A percentile compares a stretch with the other conserved stretches of the same genome.
Evolutionary conservation across 176 grass and related monocot species (phyloP).

Genomic region (Rhynchospora pubera): DNA sequence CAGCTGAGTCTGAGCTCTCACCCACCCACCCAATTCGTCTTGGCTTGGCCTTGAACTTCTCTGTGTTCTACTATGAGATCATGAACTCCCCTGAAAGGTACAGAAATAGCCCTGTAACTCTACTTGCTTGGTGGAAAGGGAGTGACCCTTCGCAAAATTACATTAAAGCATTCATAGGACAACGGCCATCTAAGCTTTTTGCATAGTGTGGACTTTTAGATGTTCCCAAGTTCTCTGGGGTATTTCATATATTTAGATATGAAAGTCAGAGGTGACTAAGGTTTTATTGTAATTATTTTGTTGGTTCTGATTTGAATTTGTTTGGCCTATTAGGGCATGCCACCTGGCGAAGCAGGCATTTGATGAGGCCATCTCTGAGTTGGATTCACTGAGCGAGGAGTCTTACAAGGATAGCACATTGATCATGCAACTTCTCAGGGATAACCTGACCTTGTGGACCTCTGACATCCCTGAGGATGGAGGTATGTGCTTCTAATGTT

Average conservation of each 20-base stretch:
- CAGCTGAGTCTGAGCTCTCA: constrained; percentile 43
- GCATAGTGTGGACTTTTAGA: not conserved
- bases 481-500: constrained; percentile 29
- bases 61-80: constrained; percentile 66
- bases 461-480: constrained; percentile 48
- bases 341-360: constrained; percentile 58
- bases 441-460: constrained; percentile 64
- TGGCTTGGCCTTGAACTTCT: constrained; percentile 54
- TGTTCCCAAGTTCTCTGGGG: not conserved
- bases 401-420: constrained; percentile 63
- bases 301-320: not conserved
- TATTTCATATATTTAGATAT: not conserved
- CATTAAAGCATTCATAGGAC: not conserved
- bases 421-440: constrained; percentile 66
- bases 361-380: constrained; percentile 60
- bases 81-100: constrained; percentile 70
- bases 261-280: not conserved
- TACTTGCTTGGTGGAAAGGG: not conserved
- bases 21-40: constrained; percentile 52
- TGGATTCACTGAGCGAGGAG: constrained; percentile 47
- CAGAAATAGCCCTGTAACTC: not conserved
- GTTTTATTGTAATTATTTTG: not conserved
- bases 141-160: not conserved
- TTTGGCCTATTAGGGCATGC: constrained; percentile 35
- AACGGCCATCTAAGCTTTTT: not conserved